Evolutionary conservation across 192 early-diverging fungal genomes (phyloP), one percentile per base, ranked within the genome.

Genomic region (Coemansia sp.): DNA sequence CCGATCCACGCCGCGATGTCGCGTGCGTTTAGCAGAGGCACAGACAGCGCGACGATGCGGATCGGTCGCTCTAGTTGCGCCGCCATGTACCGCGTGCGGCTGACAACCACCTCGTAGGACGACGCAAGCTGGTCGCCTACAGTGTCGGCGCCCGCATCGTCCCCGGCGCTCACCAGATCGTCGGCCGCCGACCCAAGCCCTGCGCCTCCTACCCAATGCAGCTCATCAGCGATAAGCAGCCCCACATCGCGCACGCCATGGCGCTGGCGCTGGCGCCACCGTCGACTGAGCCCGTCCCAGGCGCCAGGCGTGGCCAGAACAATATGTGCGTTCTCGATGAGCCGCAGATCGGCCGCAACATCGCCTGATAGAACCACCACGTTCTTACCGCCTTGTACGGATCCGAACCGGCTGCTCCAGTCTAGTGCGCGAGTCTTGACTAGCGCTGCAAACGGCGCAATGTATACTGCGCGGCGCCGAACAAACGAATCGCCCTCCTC

Each of bases 1-100:
- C 95, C 96, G 65, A 99, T 93, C 98, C 98, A 99, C 68, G 95
- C 93, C 2, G 95, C 98, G 44, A 99, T 78, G 68, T 99, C 98
- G n/a, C 91, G 85, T n/a, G 97, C 96, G 76, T 99, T 99, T 24
- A 96, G 94, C 49, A 99, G 68, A 2, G 93, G 93, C 2, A 93
- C 90, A 49, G 93, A 89, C 66, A 99, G 77, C 18, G 89, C 93
- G 34, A 99, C 89, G 43, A 99, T 92, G n/a, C 98, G 92, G 63
- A 98, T 92, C 44, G 88, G 82, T 45, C 88, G 88, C 51, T 92
- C 91, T 0, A 88, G 86, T 73, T 94, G 91, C 21, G 85, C 88
- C 7, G 90, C 89, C 67, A 99, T 97, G 68, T 89, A 95, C 21
- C 95, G 89, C 94, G 96, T 93, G 59, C 98, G 84, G 24, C 94